These are phyloP conservation scores for Cordyceps farinosa DNA, from an alignment of 2,329 filamentous ascomycete genomes.

Conservation along the genomic window DNA sequence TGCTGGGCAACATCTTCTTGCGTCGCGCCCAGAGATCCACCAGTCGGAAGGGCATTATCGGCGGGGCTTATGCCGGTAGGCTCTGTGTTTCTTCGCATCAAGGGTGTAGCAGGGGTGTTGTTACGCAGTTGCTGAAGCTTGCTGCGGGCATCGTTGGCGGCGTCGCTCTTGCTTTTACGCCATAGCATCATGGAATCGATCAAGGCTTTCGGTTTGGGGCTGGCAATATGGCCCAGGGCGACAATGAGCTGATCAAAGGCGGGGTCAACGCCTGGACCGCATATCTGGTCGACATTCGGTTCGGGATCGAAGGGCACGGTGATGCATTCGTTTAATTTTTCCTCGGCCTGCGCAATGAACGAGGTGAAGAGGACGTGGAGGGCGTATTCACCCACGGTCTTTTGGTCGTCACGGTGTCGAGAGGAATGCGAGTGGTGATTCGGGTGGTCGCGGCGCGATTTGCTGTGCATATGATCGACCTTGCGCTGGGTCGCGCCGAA, in stretches of 20 bases:
- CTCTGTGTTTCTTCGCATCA: slow-evolving; percentile 72
- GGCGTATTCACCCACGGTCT: slow-evolving; percentile 97
- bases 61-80: slow-evolving; percentile 49
- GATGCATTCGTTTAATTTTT: slow-evolving; percentile 88
- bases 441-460: slow-evolving; percentile 65
- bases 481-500: slow-evolving; percentile 48
- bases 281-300: slow-evolving; percentile 81
- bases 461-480: slow-evolving; percentile 61
- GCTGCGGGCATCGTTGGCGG: slow-evolving; percentile 65
- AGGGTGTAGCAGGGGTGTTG: slow-evolving; percentile 41
- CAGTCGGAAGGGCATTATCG: slow-evolving; percentile 33
- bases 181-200: slow-evolving; percentile 98
- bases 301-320: slow-evolving; percentile 75
- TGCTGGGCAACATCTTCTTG: slow-evolving; percentile 74
- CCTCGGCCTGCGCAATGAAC: slow-evolving; percentile 95
- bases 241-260: slow-evolving; percentile 92
- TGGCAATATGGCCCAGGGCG: slow-evolving; percentile 89
- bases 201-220: slow-evolving; percentile 87
- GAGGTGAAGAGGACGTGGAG: slow-evolving; percentile 95
- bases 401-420: slow-evolving; percentile 69
- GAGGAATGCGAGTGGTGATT: slow-evolving; percentile 76
- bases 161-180: slow-evolving; percentile 93
- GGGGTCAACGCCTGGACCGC: slow-evolving; percentile 81
- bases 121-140: slow-evolving; percentile 53
- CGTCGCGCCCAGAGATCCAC: slow-evolving; percentile 43